Evolutionary conservation across 768 basidiomycete species (phyloP), one percentile per base, ranked within the genome.

Genomic region (Harrya chromipes): DNA sequence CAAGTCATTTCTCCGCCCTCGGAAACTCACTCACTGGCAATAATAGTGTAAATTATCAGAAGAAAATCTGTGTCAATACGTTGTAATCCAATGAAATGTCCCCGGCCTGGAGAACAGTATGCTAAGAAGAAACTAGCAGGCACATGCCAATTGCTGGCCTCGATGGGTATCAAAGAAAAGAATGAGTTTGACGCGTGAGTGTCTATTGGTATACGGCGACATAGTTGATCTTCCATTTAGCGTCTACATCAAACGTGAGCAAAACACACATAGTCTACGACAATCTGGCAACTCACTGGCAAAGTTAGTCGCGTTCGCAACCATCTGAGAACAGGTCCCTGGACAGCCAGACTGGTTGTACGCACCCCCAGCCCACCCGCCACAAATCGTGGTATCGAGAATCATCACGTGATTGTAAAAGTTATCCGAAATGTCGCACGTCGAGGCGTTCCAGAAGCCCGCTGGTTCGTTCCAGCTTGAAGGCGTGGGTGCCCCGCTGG

Each of bases 271-370:
- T 3, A 12, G 11, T 31, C 13, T 11, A 24, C 2, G 6, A 14
- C 2, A 9, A 29, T 20, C 11, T 13, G n/a, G 1, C 29, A 12
- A 64, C 72, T 58, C 56, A 78, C 77, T 49, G n/a, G 49, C 58
- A 62, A 80, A 87, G 68, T 83, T 86, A 19, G 59, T 69, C 17
- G 82, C 77, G 59, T 87, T 72, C 16, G 76, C 70, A 34, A 85
- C 79, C 27, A 72, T 72, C 11, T 73, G 54, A 1, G 67, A 62
- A 49, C 80, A 82, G 4, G 73, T 75, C 7, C 74, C 78, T 0
- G 69, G 63, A 40, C 73, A 73, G 3, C 68, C 67, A 26, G 70
- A 70, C 4, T 12, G 51, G 10, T 47, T 12, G 31, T 70, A 70
- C 0, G 61, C 57, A 7, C 13, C 3, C 4, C 50, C 55, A 12